Base-by-base conservation (phyloP, 176 grass and related monocot species). In the Carex pumila region DNA sequence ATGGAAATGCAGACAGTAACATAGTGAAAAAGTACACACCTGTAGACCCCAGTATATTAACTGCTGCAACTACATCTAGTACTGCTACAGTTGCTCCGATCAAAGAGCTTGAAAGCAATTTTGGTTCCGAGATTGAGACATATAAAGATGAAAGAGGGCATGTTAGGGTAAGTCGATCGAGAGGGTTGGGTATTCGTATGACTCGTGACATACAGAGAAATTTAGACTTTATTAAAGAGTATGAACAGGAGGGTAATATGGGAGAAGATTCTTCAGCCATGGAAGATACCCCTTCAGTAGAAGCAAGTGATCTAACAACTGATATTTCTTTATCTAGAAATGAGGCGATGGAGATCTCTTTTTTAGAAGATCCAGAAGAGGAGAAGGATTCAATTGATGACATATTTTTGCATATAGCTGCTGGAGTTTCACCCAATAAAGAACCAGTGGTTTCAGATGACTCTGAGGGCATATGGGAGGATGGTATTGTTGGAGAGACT, bases 161-260 rank as follows among this genome's bases (percentile, higher is more conserved):
- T 63, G 78, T 98, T 83, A 94, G 87, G 87, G 91, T 98, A 79
- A 98, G 91, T 36, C 94, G 95, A 78, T 90, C 90, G 31, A 94
- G 91, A 93, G 95, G 89, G 71, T 87, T 98, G 79, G 92, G 95
- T 83, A 90, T 98, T 85, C 89, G 68, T 65, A 98, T 98, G 91
- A 98, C 95, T 85, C 95, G 95, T 87, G 95, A 98, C 85, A 90
- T 98, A 72, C 95, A 98, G 78, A 90, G 92, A 89, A 98, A 98
- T 89, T 91, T 98, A 62, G 95, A 94, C 88, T 89, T 98, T 63
- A 98, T 98, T 49, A 93, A 94, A 94, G 92, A 95, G 79, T 83
- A 80, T 56, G 92, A 98, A 68, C 89, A 93, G 71, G 79, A 80
- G 61, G 90, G 85, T 87, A 86, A 59, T 84, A 87, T 14, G 82